These are phyloP conservation scores for Streptanthus diversifolius DNA, from an alignment of 345 rosid species.

Conservation along the genomic window DNA sequence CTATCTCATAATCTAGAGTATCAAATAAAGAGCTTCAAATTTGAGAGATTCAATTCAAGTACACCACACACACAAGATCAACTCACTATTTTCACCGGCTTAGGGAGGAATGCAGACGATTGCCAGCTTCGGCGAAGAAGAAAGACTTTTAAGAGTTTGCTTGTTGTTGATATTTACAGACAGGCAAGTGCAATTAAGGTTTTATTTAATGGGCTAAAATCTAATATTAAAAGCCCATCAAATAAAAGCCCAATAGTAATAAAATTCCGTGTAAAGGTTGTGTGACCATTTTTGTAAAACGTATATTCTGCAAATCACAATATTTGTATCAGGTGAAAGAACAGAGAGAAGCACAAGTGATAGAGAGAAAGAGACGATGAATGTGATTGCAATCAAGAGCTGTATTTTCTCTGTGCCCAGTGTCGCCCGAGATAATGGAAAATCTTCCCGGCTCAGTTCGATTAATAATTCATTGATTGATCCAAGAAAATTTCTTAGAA, in stretches of 20 bases:
- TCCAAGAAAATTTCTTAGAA: slow-evolving; percentile 23
- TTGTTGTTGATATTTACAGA: background rate
- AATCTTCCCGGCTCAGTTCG: background rate
- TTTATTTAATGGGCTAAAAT: background rate
- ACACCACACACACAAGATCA: background rate
- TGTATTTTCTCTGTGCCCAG: slow-evolving; percentile 29
- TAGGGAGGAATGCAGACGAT: background rate
- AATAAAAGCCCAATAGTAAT: background rate
- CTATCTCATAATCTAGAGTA: background rate
- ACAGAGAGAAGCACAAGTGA: background rate
- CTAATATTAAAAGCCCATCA: background rate
- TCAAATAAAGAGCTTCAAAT: background rate
- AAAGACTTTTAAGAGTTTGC: background rate
- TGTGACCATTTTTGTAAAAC: slow-evolving; percentile 17
- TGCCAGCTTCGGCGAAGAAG: background rate
- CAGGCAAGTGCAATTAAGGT: background rate
- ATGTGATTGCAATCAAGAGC: slow-evolving; percentile 24
- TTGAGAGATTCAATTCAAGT: background rate
- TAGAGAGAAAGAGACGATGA: slow-evolving; percentile 33
- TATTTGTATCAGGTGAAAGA: slow-evolving; percentile 24
- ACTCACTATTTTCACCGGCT: slow-evolving; percentile 22
- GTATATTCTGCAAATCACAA: slow-evolving; percentile 20
- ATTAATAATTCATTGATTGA: slow-evolving; percentile 13
- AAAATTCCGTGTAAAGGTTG: background rate
- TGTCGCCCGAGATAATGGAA: slow-evolving; percentile 24